Evolutionary conservation across 2,329 filamentous ascomycete genomes (phyloP), one percentile per base, ranked within the genome.

Genomic region (Aspergillus sp.): DNA sequence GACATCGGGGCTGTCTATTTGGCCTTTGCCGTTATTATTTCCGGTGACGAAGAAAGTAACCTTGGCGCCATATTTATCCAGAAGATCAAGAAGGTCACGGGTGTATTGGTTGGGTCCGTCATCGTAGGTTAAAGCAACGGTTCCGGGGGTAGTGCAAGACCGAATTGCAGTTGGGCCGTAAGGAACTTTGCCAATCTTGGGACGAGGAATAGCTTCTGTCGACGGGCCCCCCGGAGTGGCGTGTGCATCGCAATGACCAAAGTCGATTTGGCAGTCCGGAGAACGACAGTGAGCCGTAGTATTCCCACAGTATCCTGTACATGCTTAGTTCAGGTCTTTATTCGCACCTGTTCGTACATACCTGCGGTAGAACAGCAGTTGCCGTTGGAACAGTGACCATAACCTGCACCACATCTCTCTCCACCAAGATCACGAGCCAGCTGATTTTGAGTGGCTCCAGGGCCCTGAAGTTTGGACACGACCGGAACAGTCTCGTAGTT

Each of bases 21-120:
- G 62, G 15, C 79, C 79, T 59, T 77, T 78, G 17, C 71, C 76
- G 47, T 77, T 80, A 61, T 79, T 80, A 52, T 78, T 73, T 4
- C 80, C 80, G 12, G 76, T 84, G 60, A 89, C 78, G 71, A 89
- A 89, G 70, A 90, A 90, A 2, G 87, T 90, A 2, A 85, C 87
- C 62, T 84, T 86, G 14, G 84, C 86, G 27, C 81, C 75, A 66
- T 87, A 86, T 24, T 74, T 77, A 58, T 80, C 79, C 46, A 90
- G 78, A 54, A 87, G 77, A 65, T 89, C 83, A 12, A 89, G 77
- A 12, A 90, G 79, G 59, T 86, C 81, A 41, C 74, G 73, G 1
- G 86, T 89, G 70, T 85, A 88, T 19, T 79, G 71, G 62, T 83
- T 83, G 21, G 86, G 87, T 1, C 87, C 87, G 68, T 89, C 87